Conservation (phyloP, 495 filamentous ascomycete genomes). For the Aspergillus biplanus region DNA sequence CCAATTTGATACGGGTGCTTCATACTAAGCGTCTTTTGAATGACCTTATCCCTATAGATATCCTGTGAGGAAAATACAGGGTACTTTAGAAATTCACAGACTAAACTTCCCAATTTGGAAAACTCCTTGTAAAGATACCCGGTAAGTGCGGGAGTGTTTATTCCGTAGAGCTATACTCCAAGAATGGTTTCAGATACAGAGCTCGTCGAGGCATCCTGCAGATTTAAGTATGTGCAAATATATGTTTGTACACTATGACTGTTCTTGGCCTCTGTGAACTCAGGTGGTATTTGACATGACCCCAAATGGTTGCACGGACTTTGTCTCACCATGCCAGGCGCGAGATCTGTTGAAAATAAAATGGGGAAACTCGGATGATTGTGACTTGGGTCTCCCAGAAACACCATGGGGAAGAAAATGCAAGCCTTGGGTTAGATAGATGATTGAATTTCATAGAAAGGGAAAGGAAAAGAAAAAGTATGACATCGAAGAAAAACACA, state of each 20-base stretch:
- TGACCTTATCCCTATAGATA: background rate
- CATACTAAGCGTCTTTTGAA: background rate
- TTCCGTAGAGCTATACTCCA: no score
- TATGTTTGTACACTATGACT: conserved; percentile 4
- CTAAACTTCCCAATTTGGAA: background rate
- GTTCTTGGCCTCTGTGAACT: background rate
- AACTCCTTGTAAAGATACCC: no score
- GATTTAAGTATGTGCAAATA: conserved; percentile 1
- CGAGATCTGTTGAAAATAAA: no score
- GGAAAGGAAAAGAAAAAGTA: conserved; percentile 4
- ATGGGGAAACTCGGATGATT: background rate
- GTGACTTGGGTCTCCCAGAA: background rate
- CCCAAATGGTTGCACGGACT: background rate
- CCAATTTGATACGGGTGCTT: background rate
- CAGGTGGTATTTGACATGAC: background rate
- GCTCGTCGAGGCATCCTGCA: background rate
- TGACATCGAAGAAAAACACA: background rate
- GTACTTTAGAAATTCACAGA: background rate
- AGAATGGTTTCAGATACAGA: no score
- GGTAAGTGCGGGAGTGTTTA: no score
- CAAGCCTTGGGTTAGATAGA: conserved; percentile 5
- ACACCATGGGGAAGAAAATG: background rate
- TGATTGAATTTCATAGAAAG: conserved; percentile 11
- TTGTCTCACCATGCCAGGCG: background rate
- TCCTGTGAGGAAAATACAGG: background rate